phyloP scores from a whole-genome alignment of 148 eudicot genomes.

The Vaccinium corymbosum region DNA sequence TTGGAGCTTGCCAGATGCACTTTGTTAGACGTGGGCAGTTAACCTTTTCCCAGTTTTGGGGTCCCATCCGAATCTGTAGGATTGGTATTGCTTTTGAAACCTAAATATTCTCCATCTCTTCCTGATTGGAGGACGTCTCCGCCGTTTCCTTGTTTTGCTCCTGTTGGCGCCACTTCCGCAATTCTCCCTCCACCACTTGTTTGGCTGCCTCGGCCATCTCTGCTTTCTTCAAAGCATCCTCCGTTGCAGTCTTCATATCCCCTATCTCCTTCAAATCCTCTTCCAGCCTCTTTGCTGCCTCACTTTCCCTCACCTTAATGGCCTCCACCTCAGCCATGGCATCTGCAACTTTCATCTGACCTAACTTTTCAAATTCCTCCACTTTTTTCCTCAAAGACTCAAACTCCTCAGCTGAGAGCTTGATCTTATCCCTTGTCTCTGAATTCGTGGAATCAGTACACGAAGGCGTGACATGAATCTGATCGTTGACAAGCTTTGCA shows the following conservation, averaged over 20 bases:
- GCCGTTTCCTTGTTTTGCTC: not conserved
- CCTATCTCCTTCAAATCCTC: constrained; percentile 49
- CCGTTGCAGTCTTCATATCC: constrained; percentile 49
- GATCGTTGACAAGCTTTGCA: constrained; percentile 45
- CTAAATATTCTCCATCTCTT: not conserved
- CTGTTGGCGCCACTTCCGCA: constrained; percentile 48
- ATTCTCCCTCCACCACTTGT: constrained; percentile 51
- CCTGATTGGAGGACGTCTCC: not conserved
- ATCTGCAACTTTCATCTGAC: constrained; percentile 54
- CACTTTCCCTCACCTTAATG: constrained; percentile 48
- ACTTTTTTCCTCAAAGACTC: constrained; percentile 49
- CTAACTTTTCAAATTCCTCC: constrained; percentile 36
- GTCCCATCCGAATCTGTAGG: not conserved
- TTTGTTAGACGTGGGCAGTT: not conserved
- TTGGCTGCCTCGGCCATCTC: constrained; percentile 68
- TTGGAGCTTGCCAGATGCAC: constrained; percentile 3
- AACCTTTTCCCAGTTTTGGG: not conserved
- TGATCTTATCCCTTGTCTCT: constrained; percentile 33
- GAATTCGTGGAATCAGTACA: constrained; percentile 24
- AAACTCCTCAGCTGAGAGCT: constrained; percentile 43
- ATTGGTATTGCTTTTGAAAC: not conserved
- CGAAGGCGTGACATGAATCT: constrained; percentile 31
- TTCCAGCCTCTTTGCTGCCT: constrained; percentile 50
- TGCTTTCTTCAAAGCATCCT: constrained; percentile 67
- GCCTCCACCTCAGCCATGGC: constrained; percentile 67